Conservation (phyloP, 306 rosid genomes). For the Ormosia semicastrata region DNA sequence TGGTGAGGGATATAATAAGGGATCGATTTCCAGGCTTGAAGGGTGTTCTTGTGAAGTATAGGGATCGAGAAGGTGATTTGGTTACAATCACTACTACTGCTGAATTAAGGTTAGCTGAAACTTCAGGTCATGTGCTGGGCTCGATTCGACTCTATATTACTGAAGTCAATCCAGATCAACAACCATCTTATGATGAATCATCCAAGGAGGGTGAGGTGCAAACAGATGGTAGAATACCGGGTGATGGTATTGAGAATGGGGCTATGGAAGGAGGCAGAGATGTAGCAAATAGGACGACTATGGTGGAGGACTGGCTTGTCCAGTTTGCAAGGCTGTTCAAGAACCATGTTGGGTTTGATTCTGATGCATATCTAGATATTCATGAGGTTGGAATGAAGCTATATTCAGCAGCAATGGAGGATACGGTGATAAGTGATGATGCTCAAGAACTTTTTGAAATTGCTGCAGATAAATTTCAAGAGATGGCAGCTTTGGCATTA, state of each 20-base stretch:
- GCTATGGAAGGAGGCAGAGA: conserved; percentile 35
- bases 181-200: conserved; percentile 62
- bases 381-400: conserved; percentile 88
- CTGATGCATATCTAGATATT: conserved; percentile 80
- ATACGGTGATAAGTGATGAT: conserved; percentile 51
- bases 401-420: conserved; percentile 90
- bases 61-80: conserved; percentile 89
- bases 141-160: conserved; percentile 62
- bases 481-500: conserved; percentile 89
- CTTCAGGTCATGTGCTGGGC: conserved; percentile 49
- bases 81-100: conserved; percentile 71
- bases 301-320: conserved; percentile 85
- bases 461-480: conserved; percentile 85
- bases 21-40: conserved; percentile 74
- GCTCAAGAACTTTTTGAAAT: conserved; percentile 85
- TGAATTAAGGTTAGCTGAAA: conserved; percentile 74
- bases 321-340: conserved; percentile 94
- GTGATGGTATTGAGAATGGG: conserved; percentile 40
- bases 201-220: conserved; percentile 24
- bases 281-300: conserved; percentile 29
- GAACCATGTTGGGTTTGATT: conserved; percentile 94
- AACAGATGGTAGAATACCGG: conserved; percentile 4
- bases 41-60: conserved; percentile 82
- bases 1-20: conserved; percentile 61
- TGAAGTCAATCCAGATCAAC: conserved; percentile 58